Evolutionary conservation across 2,329 filamentous ascomycete genomes (phyloP).

Genomic region (Metarhizium sp.): DNA sequence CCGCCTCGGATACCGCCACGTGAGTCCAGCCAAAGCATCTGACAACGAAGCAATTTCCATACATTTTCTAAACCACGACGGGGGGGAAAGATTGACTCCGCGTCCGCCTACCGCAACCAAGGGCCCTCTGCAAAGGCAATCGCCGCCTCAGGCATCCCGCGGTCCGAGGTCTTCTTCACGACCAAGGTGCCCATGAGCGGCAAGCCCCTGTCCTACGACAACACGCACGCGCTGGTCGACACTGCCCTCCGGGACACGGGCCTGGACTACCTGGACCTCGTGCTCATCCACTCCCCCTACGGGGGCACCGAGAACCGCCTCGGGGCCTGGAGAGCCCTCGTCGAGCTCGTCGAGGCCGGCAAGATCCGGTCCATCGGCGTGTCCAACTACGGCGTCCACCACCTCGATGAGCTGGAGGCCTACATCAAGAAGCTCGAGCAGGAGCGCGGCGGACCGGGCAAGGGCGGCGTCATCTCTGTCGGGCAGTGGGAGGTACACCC

Average conservation of each 20-base stretch:
- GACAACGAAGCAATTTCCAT: background rate
- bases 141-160: conserved; percentile 28
- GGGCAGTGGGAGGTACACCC: conserved; percentile 89
- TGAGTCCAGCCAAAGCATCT: conserved; percentile 14
- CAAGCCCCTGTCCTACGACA: conserved; percentile 45
- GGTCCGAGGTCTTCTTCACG: conserved; percentile 45
- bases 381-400: conserved; percentile 57
- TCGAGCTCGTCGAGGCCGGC: conserved; percentile 53
- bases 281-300: conserved; percentile 53
- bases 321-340: conserved; percentile 51
- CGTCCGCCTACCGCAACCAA: conserved; percentile 42
- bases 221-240: conserved; percentile 53
- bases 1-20: conserved; percentile 43
- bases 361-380: conserved; percentile 53
- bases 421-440: conserved; percentile 53
- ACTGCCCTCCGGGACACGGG: conserved; percentile 52
- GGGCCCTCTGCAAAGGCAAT: conserved; percentile 37
- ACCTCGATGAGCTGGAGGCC: conserved; percentile 49
- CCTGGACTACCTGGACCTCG: conserved; percentile 58
- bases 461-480: conserved; percentile 66
- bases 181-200: conserved; percentile 40
- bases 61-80: background rate
- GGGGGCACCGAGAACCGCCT: conserved; percentile 47
- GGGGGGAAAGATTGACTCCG: conserved; percentile 38
- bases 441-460: conserved; percentile 51